Base-by-base conservation (phyloP, 176 grass and related monocot genomes). In the Pharus latifolius region DNA sequence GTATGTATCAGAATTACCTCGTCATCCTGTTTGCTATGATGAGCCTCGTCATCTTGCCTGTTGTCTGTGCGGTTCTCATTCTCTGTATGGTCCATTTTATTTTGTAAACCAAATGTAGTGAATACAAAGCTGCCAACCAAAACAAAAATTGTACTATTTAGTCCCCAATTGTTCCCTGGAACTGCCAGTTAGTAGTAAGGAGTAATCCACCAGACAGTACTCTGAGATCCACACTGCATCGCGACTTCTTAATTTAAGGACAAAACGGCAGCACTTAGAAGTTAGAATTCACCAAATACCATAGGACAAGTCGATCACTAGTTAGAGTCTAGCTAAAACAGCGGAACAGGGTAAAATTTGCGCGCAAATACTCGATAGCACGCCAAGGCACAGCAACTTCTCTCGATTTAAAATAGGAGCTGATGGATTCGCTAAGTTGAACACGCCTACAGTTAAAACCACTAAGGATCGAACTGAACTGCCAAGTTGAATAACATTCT, bases 11-110 rank as follows among this genome's bases (percentile, higher is more conserved):
- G 24, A 77, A 70, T 78, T 87, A 94, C 95, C 76, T 99, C 95
- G 49, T 94, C 90, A 59, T 99, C 82, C 7, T 83, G 90, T 76
- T 85, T 88, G 54, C 48, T 81, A 28, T 83, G 75, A 19, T 25
- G 65, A 30, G 22, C 79, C 55, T 93, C 95, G 10, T 91, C 95
- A 58, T 94, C 88, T 45, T 91, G 84, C 56, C 94, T 91, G 49
- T 31, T 67, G 42, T 63, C 73, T 7, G 25, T 45, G 22, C 49
- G 84, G 53, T 44, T 84, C 70, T 90, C 89, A 70, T 78, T 88
- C 64, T 91, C 84, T 30, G 40, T 49, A 31, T 64, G 83, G 67
- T 98, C 90, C 90, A 98, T 98, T 72, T 65, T 58, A 64, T 77
- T 57, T n/a, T 47, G 37, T 45, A 34, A 67, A 67, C 4, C 16